Conservation (phyloP, 2,329 filamentous ascomycete species). For the Trichoderma oligosporum region DNA sequence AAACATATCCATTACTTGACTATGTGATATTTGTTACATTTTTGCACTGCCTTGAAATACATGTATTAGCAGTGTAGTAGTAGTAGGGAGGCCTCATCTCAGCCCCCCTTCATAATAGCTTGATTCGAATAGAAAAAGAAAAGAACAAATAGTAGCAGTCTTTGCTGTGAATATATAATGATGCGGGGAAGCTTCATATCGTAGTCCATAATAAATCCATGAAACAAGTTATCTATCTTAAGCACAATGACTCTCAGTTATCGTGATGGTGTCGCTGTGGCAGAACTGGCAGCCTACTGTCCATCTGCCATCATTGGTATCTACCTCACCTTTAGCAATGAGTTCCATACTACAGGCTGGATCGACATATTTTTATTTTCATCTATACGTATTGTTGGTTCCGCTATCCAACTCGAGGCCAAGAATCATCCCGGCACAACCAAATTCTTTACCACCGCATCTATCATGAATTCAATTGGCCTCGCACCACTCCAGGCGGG, state of each 20-base stretch:
- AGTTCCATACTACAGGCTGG: conserved; percentile 4
- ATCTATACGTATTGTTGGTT: background rate
- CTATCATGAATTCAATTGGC: conserved; percentile 5
- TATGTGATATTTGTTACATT: too few species aligned
- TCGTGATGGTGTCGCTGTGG: background rate
- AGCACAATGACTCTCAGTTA: background rate
- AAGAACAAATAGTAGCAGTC: too few species aligned
- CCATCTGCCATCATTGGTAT: background rate
- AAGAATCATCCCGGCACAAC: background rate
- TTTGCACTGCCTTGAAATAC: too few species aligned
- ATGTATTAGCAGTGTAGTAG: too few species aligned
- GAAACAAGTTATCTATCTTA: background rate
- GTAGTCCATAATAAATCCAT: too few species aligned
- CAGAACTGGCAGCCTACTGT: background rate
- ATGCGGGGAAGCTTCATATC: too few species aligned
- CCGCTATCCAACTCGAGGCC: background rate
- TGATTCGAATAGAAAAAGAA: too few species aligned
- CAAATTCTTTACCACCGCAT: background rate
- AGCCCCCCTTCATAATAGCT: too few species aligned
- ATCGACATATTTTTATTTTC: background rate
- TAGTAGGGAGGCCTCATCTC: too few species aligned
- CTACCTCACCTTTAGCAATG: background rate
- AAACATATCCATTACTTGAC: background rate
- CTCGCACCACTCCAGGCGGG: background rate
- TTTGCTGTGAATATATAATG: too few species aligned